Evolutionary conservation across 345 rosid species (phyloP).

Genomic region (Gossypium mustelinum): DNA sequence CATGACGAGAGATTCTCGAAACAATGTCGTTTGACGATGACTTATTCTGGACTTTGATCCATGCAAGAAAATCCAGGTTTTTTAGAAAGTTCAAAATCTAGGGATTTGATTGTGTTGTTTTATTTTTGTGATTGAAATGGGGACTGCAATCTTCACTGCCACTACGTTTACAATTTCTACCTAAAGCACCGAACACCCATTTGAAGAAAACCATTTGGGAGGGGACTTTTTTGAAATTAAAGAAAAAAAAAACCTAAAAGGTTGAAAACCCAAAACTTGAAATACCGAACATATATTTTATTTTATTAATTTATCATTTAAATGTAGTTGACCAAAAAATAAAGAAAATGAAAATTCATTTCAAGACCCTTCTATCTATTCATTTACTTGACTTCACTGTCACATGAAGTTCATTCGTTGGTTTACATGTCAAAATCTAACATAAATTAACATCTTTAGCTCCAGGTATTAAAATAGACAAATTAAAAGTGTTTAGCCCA

Average conservation of each 20-base stretch:
- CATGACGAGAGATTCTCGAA: slow-evolving; percentile 51
- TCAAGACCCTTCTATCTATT: too few relatives aligned
- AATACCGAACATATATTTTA: too few relatives aligned
- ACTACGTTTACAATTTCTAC: slow-evolving; percentile 54
- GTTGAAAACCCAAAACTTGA: neutral
- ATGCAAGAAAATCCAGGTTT: neutral
- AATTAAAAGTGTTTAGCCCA: too few relatives aligned
- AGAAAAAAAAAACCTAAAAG: neutral
- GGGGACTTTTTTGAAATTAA: neutral
- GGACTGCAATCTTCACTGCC: slow-evolving; percentile 37
- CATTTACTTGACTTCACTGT: too few relatives aligned
- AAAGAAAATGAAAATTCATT: too few relatives aligned
- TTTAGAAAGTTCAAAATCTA: slow-evolving; percentile 42
- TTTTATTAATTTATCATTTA: too few relatives aligned
- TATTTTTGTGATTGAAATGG: slow-evolving; percentile 20
- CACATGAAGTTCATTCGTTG: too few relatives aligned
- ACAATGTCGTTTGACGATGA: slow-evolving; percentile 25
- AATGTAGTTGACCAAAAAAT: too few relatives aligned
- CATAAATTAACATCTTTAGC: too few relatives aligned
- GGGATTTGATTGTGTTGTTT: slow-evolving; percentile 25
- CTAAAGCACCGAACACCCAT: slow-evolving; percentile 48
- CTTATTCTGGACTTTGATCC: neutral
- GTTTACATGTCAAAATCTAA: too few relatives aligned
- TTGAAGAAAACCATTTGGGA: slow-evolving; percentile 9
- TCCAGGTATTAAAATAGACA: too few relatives aligned